Conservation (phyloP, 441 rosid genomes). For the Biscutella laevigata region DNA sequence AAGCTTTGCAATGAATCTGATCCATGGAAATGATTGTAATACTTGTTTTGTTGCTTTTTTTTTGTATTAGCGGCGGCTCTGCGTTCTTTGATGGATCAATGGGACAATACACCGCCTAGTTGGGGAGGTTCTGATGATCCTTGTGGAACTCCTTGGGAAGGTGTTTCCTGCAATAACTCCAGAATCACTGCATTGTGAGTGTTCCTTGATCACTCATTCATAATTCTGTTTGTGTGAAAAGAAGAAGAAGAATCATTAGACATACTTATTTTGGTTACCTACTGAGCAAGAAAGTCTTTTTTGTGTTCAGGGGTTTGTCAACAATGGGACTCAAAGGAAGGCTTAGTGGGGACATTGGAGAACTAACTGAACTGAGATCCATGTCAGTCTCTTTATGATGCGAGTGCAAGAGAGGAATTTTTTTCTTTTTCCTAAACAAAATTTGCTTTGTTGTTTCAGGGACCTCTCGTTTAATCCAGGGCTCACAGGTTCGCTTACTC, state of each 20-base stretch:
- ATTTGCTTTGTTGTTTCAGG: conserved; percentile 32
- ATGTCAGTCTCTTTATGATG: conserved; percentile 46
- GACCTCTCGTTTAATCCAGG: conserved; percentile 72
- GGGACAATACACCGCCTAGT: conserved; percentile 68
- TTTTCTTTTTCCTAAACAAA: background rate
- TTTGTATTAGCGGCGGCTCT: conserved; percentile 63
- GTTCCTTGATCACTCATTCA: background rate
- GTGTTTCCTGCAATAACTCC: conserved; percentile 55
- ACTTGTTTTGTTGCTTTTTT: background rate
- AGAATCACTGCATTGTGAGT: conserved; percentile 77
- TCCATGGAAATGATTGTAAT: background rate
- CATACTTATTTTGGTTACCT: background rate
- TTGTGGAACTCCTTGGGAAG: conserved; percentile 86
- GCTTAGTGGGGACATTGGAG: conserved; percentile 80
- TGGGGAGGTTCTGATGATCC: conserved; percentile 70
- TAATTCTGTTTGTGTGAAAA: background rate
- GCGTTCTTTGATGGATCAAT: conserved; percentile 60
- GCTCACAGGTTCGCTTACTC: conserved; percentile 64
- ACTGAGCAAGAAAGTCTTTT: background rate
- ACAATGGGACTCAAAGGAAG: conserved; percentile 72
- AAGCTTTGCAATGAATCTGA: background rate
- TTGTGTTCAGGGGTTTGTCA: conserved; percentile 53
- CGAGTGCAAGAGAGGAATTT: background rate
- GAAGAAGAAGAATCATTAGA: background rate
- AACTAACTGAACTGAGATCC: conserved; percentile 61